Conservation (phyloP, 768 basidiomycete species). For the Chalciporus piperatus region DNA sequence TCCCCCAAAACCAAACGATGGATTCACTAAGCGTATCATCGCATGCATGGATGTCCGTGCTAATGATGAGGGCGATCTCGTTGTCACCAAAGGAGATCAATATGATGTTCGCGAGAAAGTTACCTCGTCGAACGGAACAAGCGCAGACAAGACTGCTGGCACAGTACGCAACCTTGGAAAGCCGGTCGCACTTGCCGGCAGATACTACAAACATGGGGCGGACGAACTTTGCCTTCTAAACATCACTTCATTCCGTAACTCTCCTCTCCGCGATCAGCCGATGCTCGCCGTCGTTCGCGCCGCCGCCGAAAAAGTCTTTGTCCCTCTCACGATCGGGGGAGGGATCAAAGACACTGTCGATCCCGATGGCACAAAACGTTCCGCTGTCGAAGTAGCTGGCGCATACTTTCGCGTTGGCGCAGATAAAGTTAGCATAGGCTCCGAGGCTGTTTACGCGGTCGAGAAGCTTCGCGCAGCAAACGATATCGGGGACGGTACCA, state of each 20-base stretch:
- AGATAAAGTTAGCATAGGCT: constrained; percentile 97
- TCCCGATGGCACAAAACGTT: constrained; percentile 85
- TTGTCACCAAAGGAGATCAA: constrained; percentile 99
- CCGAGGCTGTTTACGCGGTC: constrained; percentile 92
- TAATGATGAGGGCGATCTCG: constrained; percentile 94
- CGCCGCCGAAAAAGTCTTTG: constrained; percentile 87
- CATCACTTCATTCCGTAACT: constrained; percentile 98
- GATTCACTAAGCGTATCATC: constrained; percentile 90
- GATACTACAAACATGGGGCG: constrained; percentile 85
- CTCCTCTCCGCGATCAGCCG: constrained; percentile 92
- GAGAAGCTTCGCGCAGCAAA: constrained; percentile 64
- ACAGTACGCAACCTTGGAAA: constrained; percentile 96
- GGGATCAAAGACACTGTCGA: constrained; percentile 96
- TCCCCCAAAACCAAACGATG: constrained; percentile 48
- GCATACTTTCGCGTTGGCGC: constrained; percentile 97
- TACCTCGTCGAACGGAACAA: constrained; percentile 18
- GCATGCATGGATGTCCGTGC: constrained; percentile 98
- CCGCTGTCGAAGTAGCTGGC: constrained; percentile 92
- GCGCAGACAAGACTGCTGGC: constrained; percentile 51
- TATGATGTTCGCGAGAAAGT: constrained; percentile 93
- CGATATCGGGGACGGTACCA: constrained; percentile 61
- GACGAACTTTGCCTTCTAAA: constrained; percentile 98
- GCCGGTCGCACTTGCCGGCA: constrained; percentile 85
- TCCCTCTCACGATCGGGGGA: constrained; percentile 97
- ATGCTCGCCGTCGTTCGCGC: constrained; percentile 95